A percentile compares a stretch with the other conserved stretches of the same genome.
Evolutionary conservation across 257 asterid genomes (phyloP).

Genomic region (Cinchona pubescens): DNA sequence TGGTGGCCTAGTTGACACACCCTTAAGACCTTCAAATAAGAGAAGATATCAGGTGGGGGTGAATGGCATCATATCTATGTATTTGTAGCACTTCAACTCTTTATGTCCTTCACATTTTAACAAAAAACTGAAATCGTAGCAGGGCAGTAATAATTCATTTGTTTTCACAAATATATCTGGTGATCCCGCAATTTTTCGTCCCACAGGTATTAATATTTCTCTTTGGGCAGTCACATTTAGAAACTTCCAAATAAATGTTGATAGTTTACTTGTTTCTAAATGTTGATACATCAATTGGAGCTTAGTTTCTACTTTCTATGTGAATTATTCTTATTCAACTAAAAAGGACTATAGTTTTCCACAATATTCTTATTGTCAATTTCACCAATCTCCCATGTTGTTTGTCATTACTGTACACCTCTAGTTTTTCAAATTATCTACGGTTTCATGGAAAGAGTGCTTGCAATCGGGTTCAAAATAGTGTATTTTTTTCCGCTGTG

Average conservation of each 20-base stretch:
- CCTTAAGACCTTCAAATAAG: conserved; percentile 65
- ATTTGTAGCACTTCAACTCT: neutral
- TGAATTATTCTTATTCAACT: neutral
- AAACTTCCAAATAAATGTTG: neutral
- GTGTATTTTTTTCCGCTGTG: neutral
- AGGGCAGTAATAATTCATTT: conserved; percentile 74
- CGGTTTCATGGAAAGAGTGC: neutral
- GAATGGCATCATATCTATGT: neutral
- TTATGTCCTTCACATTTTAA: conserved; percentile 12
- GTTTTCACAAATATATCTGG: conserved; percentile 80
- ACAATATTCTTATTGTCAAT: neutral
- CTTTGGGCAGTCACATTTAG: conserved; percentile 1
- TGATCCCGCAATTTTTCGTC: conserved; percentile 60
- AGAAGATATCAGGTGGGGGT: conserved; percentile 78
- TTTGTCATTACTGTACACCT: neutral
- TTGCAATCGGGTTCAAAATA: neutral
- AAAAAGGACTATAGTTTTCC: neutral
- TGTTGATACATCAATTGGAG: neutral
- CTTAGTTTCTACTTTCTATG: neutral
- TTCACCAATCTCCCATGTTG: neutral
- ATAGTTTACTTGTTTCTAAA: neutral
- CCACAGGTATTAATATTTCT: conserved; percentile 54
- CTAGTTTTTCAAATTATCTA: neutral
- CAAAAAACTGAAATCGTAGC: conserved; percentile 22
- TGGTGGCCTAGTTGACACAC: conserved; percentile 96